Base-by-base conservation (phyloP, 768 basidiomycete genomes). In the Multifurca ochricompacta region DNA sequence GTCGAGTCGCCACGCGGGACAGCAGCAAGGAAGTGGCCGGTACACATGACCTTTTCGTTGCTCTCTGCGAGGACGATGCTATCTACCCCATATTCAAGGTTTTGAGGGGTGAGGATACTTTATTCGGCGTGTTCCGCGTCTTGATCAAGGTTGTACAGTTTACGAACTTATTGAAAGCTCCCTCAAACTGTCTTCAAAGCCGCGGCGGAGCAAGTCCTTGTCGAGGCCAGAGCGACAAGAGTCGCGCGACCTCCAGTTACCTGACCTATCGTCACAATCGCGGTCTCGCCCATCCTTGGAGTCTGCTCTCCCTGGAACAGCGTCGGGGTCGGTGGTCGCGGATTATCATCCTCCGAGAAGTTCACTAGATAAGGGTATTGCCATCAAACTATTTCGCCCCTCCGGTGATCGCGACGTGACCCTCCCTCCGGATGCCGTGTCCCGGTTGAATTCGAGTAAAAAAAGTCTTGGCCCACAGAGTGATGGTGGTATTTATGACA, bases 31-130 rank as follows among this genome's bases (percentile, higher is more conserved):
- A 84, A 3, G 73, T 71, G 21, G 93, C 92, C 21, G 83, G 81
- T 9, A 74, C 80, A 8, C 82, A 88, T 56, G 92, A 96, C 67
- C 71, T 97, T 41, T 93, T 91, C 67, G 76, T 83, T 16, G 91
- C 91, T 1, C 74, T 96, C 14, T 92, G 90, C 58, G 94, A 96
- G 70, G 94, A 96, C 69, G 84, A 89, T 61, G 75, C 82, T 44
- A 79, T 95, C 44, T 96, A 91, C 71, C 79, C 78, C 25, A 76
- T 88, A 55, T 93, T 94, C 71, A 89, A 82, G 69, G 75, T 78
- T 21, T 88, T 94, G 87, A 80, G 87, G 73, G 87, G 93, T 90
- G 60, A 60, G 77, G 69, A 10, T 27, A 3, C 1, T 27, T 14
- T 34, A 32, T 19, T 32, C 28, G 16, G 21, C 37, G 30, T 25